These are phyloP conservation scores for Westerdykella sp. DNA, from an alignment of 2,329 filamentous ascomycete genomes.

Conservation along the genomic window DNA sequence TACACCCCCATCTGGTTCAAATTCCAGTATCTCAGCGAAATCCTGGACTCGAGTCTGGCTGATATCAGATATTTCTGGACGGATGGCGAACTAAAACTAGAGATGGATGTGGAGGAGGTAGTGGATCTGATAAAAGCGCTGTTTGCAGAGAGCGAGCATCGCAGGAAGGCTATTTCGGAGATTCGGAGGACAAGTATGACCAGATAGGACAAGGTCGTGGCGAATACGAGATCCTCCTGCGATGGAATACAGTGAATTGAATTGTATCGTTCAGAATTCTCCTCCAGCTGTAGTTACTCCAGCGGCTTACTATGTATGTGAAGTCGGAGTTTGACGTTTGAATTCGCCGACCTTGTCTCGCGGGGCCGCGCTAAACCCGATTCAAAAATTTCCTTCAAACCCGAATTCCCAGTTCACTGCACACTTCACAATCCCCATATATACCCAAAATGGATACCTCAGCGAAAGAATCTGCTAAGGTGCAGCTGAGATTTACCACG, in stretches of 20 bases:
- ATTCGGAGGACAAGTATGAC: conserved; percentile 38
- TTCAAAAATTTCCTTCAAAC: conserved; percentile 20
- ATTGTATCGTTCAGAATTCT: too few relatives aligned
- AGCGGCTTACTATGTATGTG: too few relatives aligned
- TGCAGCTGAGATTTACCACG: conserved; percentile 34
- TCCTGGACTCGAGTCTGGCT: conserved; percentile 56
- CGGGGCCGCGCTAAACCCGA: conserved; percentile 23
- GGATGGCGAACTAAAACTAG: conserved; percentile 57
- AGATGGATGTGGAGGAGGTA: conserved; percentile 57
- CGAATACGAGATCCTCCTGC: too few relatives aligned
- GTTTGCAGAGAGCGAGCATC: conserved; percentile 57
- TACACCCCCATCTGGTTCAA: conserved; percentile 60
- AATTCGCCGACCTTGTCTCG: conserved; percentile 11
- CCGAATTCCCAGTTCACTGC: conserved; percentile 9
- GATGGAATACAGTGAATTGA: too few relatives aligned
- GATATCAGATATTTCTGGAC: conserved; percentile 62
- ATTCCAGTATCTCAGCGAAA: conserved; percentile 59
- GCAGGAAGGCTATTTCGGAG: conserved; percentile 53
- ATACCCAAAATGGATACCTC: conserved; percentile 19
- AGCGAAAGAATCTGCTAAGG: conserved; percentile 21
- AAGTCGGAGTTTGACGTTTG: background rate
- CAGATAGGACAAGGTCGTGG: background rate
- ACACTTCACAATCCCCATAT: conserved; percentile 6
- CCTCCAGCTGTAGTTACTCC: too few relatives aligned
- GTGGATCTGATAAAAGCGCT: conserved; percentile 58